Evolutionary conservation across 2,329 filamentous ascomycete species (phyloP), one percentile per base, ranked within the genome.

Genomic region (Nemania abortiva): DNA sequence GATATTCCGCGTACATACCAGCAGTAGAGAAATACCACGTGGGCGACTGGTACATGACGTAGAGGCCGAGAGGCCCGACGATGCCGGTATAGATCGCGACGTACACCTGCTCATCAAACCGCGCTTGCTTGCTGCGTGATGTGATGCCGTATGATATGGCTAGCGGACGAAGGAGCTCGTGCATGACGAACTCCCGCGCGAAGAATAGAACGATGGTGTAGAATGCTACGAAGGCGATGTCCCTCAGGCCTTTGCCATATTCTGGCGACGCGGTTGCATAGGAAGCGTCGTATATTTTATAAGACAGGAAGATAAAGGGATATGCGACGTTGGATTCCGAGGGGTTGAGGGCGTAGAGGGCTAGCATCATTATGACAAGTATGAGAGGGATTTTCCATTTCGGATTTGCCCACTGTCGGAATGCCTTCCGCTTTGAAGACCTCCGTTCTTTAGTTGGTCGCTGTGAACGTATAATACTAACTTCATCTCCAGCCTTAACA

Each of bases 101-200:
- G 79, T 93, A 94, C 71, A 87, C 87, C 79, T 94, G 91, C 78
- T 94, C 91, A 88, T 92, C 91, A 82, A 93, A 94, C 5, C 91
- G 86, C 9, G 85, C 83, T 68, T 91, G 90, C 79, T 92, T 93
- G 34, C 84, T 87, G 61, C 87, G 85, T 55, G 85, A 86, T 55
- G 82, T 84, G 76, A 93, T 88, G 3, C 90, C 89, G 66, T 80
- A 86, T 66, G 79, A 80, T 6, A 86, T 79, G 0, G 90, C 90
- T 68, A 91, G 81, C 0, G 91, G 91, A 7, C 87, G 86, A 65
- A 93, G 86, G 52, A 92, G 68, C 65, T 89, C 86, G 78, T 92
- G 90, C 90, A 92, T 93, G 77, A 92, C 82, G 75, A 93, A 93
- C 77, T 93, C 91, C 68, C 91, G 89, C 1, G 89, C 92, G 79